Base-by-base conservation (phyloP, 768 basidiomycete genomes). In the Lactarius psammicola region DNA sequence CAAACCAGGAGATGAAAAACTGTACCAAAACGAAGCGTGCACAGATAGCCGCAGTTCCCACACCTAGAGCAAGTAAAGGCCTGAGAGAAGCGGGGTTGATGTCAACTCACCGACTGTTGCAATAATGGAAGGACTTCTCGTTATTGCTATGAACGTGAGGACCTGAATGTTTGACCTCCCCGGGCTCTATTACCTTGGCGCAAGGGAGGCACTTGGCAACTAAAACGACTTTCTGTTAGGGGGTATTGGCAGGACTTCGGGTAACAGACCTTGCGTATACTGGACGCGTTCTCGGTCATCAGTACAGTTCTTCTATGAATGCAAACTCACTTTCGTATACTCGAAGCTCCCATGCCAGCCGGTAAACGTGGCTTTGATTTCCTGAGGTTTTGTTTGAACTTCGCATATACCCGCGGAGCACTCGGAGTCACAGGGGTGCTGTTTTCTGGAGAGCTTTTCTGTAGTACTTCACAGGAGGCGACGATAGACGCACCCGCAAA, bases 291-390 rank as follows among this genome's bases (percentile, higher is more conserved):
- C 10, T 36, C 23, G 15, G 34, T 36, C 4, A 38, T 10, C 23
- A 26, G n/a, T 18, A 3, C 0, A 42, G 15, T 20, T 7, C 3
- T 55, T 20, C 18, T 10, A 20, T 20, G 11, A 36, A 23, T 4
- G 23, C n/a, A 57, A 15, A 26, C 56, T 26, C 60, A 84, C 86
- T 78, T 87, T 87, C 0, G 87, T 87, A 58, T 84, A 87, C 69
- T 84, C 80, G 69, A 86, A 87, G 0, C 81, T 84, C 65, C 84
- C 83, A 57, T 86, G 82, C 62, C 73, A 76, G 0, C 87, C 87
- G 0, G 80, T 82, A 69, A 87, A 87, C 0, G 84, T 86, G 8
- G 85, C 83, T 69, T 86, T 82, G 38, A 87, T 80, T 0, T 85
- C 81, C 62, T 84, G 81, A 1, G 86, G 86, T 0, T 80, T 77